Conservation (phyloP, 164 flowering plant genomes). For the Nelumbo lutea region DNA sequence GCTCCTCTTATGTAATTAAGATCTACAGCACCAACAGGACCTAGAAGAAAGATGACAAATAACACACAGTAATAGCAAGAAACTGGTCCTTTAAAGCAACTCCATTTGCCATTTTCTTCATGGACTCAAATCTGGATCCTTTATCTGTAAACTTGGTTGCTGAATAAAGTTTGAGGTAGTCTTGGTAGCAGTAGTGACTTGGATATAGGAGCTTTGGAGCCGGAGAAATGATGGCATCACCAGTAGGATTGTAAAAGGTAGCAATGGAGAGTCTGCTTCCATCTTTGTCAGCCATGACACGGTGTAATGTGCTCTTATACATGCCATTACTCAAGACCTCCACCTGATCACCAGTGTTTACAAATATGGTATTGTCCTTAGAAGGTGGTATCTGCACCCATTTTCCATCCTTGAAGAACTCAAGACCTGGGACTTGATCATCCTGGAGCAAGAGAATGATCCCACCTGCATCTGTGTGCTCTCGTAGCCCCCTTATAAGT, state of each 20-base stretch:
- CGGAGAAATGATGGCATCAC: slow-evolving; percentile 70
- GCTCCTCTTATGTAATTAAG: no score
- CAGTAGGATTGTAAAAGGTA: slow-evolving; percentile 76
- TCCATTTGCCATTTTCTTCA: slow-evolving; percentile 51
- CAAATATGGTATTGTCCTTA: slow-evolving; percentile 48
- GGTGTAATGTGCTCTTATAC: slow-evolving; percentile 59
- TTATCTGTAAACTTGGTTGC: slow-evolving; percentile 57
- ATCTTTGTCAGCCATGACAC: slow-evolving; percentile 52
- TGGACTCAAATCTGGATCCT: slow-evolving; percentile 49
- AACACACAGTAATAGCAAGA: background rate
- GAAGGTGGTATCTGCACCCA: slow-evolving; percentile 73
- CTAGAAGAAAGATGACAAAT: background rate
- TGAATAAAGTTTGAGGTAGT: slow-evolving; percentile 62
- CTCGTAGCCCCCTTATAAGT: slow-evolving; percentile 65
- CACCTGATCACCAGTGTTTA: slow-evolving; percentile 72
- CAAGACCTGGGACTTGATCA: slow-evolving; percentile 72
- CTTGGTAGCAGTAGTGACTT: slow-evolving; percentile 38
- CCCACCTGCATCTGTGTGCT: slow-evolving; percentile 90
- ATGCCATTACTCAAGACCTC: slow-evolving; percentile 69
- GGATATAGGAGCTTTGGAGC: slow-evolving; percentile 57
- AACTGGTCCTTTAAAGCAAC: slow-evolving; percentile 1
- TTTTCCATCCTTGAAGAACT: slow-evolving; percentile 60
- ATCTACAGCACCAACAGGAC: background rate
- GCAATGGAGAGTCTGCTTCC: slow-evolving; percentile 81
- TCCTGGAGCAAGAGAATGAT: slow-evolving; percentile 81